Conservation (phyloP, 176 grass and related monocot genomes). For the Oryza meyeriana region DNA sequence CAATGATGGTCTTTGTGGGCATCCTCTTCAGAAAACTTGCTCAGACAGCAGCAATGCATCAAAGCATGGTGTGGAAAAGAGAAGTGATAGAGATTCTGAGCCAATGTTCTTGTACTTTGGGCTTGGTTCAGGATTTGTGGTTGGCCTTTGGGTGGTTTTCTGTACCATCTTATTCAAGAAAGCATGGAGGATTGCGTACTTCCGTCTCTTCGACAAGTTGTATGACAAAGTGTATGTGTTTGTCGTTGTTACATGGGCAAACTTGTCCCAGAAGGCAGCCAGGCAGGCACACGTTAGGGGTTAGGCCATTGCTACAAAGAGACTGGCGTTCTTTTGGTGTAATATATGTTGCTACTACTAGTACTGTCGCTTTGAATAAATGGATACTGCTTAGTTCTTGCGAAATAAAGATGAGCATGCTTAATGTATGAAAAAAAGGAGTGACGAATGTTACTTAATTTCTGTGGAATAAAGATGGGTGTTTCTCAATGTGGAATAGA, state of each 20-base stretch:
- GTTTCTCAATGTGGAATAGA: no score
- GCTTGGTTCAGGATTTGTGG: not conserved
- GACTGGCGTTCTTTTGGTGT: no score
- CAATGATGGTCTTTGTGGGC: constrained; percentile 28
- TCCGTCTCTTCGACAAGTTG: not conserved
- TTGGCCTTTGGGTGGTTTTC: constrained; percentile 26
- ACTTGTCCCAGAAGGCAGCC: not conserved
- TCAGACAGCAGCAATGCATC: not conserved
- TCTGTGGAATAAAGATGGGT: no score
- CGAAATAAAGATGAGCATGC: no score
- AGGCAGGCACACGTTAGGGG: no score
- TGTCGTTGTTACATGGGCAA: not conserved
- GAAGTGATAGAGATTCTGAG: not conserved
- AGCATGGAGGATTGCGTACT: constrained; percentile 24
- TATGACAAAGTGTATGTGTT: constrained; percentile 19
- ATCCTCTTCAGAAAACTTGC: constrained; percentile 8
- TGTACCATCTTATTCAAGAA: constrained; percentile 18
- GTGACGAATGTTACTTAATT: no score
- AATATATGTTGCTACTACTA: no score
- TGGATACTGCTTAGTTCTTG: no score
- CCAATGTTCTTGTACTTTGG: not conserved
- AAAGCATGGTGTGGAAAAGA: not conserved
- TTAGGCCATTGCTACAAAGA: not conserved
- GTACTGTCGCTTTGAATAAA: no score
- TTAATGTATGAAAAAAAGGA: no score